Evolutionary conservation across 2,329 filamentous ascomycete genomes (phyloP).

Genomic region (Aspergillus vadensis): DNA sequence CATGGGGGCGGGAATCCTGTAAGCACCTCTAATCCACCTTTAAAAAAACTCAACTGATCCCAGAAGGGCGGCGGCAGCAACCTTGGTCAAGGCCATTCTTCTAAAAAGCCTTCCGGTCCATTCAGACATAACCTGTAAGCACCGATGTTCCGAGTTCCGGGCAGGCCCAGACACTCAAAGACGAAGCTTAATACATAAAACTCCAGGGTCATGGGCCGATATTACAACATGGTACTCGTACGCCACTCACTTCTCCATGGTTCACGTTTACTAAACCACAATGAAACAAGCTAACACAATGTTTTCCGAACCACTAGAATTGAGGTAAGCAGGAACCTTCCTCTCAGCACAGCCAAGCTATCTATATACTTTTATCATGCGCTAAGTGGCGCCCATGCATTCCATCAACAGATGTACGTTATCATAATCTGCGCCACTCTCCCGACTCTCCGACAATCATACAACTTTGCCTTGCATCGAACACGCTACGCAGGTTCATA

Average conservation of each 20-base stretch:
- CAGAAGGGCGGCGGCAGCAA: conserved; percentile 10
- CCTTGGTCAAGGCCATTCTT: conserved; percentile 13
- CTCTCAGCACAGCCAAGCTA: too few relatives aligned
- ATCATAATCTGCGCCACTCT: conserved; percentile 18
- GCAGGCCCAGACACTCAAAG: too few relatives aligned
- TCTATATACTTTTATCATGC: too few relatives aligned
- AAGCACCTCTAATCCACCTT: too few relatives aligned
- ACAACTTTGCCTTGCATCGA: conserved; percentile 2
- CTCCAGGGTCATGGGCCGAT: conserved; percentile 16
- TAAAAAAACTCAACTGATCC: too few relatives aligned
- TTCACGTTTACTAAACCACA: too few relatives aligned
- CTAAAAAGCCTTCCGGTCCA: conserved; percentile 17
- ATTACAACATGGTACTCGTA: conserved; percentile 22
- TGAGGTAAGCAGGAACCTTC: too few relatives aligned
- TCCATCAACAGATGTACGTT: conserved; percentile 13
- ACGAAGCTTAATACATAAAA: not conserved
- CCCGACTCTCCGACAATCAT: conserved; percentile 14
- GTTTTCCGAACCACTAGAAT: too few relatives aligned
- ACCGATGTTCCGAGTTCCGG: too few relatives aligned
- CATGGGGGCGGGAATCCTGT: conserved; percentile 17
- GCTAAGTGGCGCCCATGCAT: too few relatives aligned
- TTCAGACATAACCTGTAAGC: conserved; percentile 18
- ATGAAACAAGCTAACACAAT: too few relatives aligned
- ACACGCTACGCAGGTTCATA: conserved; percentile 2
- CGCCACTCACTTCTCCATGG: not conserved